These are phyloP conservation scores for Solanum bukasovii DNA, from an alignment of 257 asterid species.

Conservation along the genomic window DNA sequence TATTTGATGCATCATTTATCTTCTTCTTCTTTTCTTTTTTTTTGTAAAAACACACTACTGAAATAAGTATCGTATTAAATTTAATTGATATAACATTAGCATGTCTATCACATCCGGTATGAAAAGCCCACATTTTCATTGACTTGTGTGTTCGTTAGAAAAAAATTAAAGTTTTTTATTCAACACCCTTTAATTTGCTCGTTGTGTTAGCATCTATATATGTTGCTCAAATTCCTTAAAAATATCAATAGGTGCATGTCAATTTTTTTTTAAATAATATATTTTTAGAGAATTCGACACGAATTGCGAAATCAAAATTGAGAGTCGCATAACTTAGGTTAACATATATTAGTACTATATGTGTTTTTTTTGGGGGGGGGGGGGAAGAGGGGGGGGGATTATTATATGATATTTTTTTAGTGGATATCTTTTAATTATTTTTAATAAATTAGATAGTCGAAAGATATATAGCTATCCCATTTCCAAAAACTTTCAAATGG, in stretches of 20 bases:
- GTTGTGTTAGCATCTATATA: not conserved
- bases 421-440: not conserved
- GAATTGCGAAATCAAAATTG: accelerated
- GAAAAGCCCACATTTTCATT: conserved; percentile 15
- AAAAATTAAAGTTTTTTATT: not conserved
- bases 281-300: too few relatives aligned
- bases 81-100: not conserved
- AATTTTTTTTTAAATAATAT: accelerated
- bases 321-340: too few relatives aligned
- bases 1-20: not conserved
- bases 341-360: not conserved
- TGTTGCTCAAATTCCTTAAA: not conserved
- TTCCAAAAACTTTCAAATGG: not conserved
- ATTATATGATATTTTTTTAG: not conserved
- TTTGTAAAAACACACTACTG: not conserved
- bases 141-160: not conserved
- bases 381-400: not conserved
- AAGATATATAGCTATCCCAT: not conserved
- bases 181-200: not conserved
- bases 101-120: conserved; percentile 8
- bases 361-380: not conserved
- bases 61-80: not conserved
- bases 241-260: too few relatives aligned
- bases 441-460: too few relatives aligned
- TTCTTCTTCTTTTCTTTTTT: not conserved